Base-by-base conservation (phyloP, 352 stramenopile species). In the Phytophthora sansomeana region DNA sequence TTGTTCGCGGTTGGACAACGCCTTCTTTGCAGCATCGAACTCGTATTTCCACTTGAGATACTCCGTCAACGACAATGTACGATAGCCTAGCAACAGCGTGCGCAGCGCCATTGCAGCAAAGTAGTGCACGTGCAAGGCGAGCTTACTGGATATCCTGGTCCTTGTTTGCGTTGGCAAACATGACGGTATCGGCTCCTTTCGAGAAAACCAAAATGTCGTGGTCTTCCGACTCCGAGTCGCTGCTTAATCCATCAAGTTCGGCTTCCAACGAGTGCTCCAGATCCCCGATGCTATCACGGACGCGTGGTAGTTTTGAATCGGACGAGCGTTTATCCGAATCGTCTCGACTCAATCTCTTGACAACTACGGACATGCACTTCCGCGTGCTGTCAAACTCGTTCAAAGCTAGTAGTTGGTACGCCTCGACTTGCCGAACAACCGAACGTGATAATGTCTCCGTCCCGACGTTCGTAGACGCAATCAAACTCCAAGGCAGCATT, bases 101-200 rank as follows among this genome's bases (percentile, higher is more conserved):
- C 93, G 80, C 6, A 98, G 64, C 1, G 89, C 92, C 79, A 96
- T 95, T 0, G 87, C 81, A 8, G 90, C 88, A 53, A 97, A 97
- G 21, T 93, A 89, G 59, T 96, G 85, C 3, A 97, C 80, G 43
- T 97, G 90, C 16, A 91, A 46, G 3, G 80, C 85, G 2, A 95
- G 59, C 35, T 91, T 90, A 50, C 74, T 92, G 21, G n/a, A 92
- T 89, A 50, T 93, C 86, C 52, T 92, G 81, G 8, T 80, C 74
- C 30, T 87, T 90, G 30, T 69, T 72, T 4, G 81, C 81, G 41
- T 90, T 92, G 1, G 77, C 79, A 39, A 97, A 96, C 90, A 97
- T 97, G 5, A 96, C 74, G 0, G 86, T 96, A 61, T 97, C 92
- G 10, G 91, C 87, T 7, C 92, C 92, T 68, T 98, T 97, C 14